Percentiles rank a stretch among this genome's conserved stretches.
Evolutionary conservation across 1,284 basidiomycete genomes (phyloP).

Genomic region (Cutaneotrichosporon mucoides): DNA sequence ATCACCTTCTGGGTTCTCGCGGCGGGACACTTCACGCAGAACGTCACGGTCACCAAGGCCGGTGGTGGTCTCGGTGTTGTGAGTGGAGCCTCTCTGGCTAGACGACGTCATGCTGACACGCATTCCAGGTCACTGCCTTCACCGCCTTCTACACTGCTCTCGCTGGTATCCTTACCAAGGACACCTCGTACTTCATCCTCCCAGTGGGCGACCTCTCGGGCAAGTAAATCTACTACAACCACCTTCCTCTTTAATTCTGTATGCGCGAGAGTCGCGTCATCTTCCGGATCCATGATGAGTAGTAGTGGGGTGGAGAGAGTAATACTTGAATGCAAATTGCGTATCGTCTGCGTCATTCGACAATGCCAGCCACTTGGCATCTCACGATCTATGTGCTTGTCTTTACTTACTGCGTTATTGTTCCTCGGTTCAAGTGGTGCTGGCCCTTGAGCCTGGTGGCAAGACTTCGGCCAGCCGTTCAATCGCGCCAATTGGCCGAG

Average conservation of each 20-base stretch:
- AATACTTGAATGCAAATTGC: too few species aligned
- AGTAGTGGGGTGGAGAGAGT: too few species aligned
- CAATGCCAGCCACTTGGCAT: too few species aligned
- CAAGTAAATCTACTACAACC: background rate
- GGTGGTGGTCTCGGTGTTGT: conserved; percentile 67
- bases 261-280: too few species aligned
- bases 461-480: too few species aligned
- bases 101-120: background rate
- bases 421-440: too few species aligned
- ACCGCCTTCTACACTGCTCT: conserved; percentile 50
- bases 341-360: too few species aligned
- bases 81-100: conserved; percentile 16
- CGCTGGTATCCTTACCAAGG: conserved; percentile 51
- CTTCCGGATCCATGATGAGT: too few species aligned
- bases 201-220: conserved; percentile 50
- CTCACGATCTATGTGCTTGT: too few species aligned
- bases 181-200: conserved; percentile 52
- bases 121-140: conserved; percentile 35
- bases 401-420: too few species aligned
- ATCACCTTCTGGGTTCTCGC: conserved; percentile 53
- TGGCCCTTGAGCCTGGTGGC: too few species aligned
- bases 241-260: background rate
- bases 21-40: conserved; percentile 38
- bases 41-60: conserved; percentile 53
- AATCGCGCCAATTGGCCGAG: too few species aligned